Conservation (phyloP, 495 filamentous ascomycete species). For the Recurvomyces mirabilis region DNA sequence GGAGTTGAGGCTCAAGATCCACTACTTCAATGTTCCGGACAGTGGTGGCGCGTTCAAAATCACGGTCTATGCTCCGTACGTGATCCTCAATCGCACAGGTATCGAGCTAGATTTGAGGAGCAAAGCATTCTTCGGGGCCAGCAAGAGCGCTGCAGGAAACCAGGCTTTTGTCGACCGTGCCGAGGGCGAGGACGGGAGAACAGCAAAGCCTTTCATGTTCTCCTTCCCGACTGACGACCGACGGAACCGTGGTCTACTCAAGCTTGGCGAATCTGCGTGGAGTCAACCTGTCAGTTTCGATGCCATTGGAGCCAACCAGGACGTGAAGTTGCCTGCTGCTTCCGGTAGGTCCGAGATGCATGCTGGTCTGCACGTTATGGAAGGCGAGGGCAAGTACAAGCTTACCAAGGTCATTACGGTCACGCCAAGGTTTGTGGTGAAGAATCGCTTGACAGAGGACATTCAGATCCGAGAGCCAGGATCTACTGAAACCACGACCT, state of each 20-base stretch:
- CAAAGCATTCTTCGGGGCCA: constrained; percentile 72
- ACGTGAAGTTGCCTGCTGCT: constrained; percentile 66
- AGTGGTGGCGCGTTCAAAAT: constrained; percentile 95
- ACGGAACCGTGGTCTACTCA: constrained; percentile 77
- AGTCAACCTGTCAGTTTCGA: constrained; percentile 97
- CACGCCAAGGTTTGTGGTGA: constrained; percentile 85
- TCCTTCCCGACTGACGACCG: constrained; percentile 78
- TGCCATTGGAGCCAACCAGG: constrained; percentile 85
- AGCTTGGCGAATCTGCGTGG: constrained; percentile 81
- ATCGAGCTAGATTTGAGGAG: constrained; percentile 78
- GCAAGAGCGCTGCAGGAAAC: constrained; percentile 63
- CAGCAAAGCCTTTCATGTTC: constrained; percentile 87
- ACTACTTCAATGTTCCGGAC: constrained; percentile 86
- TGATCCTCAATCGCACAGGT: constrained; percentile 91
- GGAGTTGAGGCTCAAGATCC: constrained; percentile 67
- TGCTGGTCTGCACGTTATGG: constrained; percentile 72
- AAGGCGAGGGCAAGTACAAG: constrained; percentile 96
- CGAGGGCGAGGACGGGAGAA: constrained; percentile 43
- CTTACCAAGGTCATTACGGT: constrained; percentile 88
- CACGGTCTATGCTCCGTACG: constrained; percentile 83
- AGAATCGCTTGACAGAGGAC: constrained; percentile 82
- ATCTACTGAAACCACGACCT: constrained; percentile 65
- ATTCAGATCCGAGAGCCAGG: constrained; percentile 80
- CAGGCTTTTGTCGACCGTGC: constrained; percentile 53
- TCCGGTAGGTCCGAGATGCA: constrained; percentile 71